These are phyloP conservation scores for Myxozyma geophila DNA, from an alignment of 805 yeast species.

Conservation along the genomic window DNA sequence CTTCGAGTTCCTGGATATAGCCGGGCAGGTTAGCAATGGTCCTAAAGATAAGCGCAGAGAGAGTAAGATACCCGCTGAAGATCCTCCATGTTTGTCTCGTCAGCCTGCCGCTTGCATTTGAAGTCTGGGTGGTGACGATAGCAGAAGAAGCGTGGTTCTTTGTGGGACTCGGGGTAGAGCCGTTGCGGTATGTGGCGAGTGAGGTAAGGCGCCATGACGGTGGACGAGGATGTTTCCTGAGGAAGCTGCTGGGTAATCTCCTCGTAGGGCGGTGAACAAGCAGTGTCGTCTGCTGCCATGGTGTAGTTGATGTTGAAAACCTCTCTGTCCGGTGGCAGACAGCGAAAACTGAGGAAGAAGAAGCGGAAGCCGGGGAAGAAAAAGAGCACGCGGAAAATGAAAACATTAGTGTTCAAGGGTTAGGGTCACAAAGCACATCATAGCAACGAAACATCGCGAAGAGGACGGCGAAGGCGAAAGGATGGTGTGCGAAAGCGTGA, in stretches of 20 bases:
- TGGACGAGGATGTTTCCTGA: not conserved
- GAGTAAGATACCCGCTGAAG: constrained; percentile 53
- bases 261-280: constrained; percentile 6
- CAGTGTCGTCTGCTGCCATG: not conserved
- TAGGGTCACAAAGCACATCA: constrained; percentile 12
- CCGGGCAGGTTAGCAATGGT: constrained; percentile 38
- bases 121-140: constrained; percentile 93
- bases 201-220: constrained; percentile 32
- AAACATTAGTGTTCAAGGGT: not conserved
- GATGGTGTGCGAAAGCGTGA: not conserved
- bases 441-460: constrained; percentile 14
- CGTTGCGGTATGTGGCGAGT: constrained; percentile 33
- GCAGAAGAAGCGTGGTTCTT: constrained; percentile 57
- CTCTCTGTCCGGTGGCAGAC: too few species aligned
- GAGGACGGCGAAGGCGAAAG: not conserved
- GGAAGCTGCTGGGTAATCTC: not conserved
- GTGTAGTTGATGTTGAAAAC: not conserved
- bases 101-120: constrained; percentile 70
- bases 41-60: constrained; percentile 42
- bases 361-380: not conserved
- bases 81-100: constrained; percentile 63
- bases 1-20: constrained; percentile 49
- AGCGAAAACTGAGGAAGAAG: not conserved
- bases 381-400: not conserved
- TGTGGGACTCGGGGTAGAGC: constrained; percentile 34